These are phyloP conservation scores for Vitis hybrid DNA, from an alignment of 177 flowering plant genomes.

Conservation along the genomic window DNA sequence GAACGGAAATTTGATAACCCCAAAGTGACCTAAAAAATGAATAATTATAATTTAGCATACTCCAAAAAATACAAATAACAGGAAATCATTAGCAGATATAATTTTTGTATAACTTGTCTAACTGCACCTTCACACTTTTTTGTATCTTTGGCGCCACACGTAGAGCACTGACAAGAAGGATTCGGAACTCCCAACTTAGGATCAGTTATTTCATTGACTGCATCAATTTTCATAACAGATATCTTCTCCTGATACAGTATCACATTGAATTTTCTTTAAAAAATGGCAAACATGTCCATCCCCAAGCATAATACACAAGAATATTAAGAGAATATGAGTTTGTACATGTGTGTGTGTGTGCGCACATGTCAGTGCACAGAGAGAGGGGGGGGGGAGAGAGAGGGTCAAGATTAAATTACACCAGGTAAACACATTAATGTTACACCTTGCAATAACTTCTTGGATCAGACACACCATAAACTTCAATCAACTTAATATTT, in stretches of 20 bases:
- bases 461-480: too few species aligned
- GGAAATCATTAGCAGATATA: not conserved
- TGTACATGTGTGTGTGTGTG: too few species aligned
- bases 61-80: not conserved
- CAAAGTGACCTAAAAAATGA: constrained; percentile 74
- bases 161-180: constrained; percentile 44
- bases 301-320: too few species aligned
- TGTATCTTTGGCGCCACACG: constrained; percentile 56
- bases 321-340: too few species aligned
- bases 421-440: too few species aligned
- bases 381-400: too few species aligned
- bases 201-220: constrained; percentile 58
- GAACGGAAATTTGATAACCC: constrained; percentile 55
- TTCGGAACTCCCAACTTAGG: constrained; percentile 85
- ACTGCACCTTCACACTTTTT: constrained; percentile 67
- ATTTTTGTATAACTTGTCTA: not conserved
- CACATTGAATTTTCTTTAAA: not conserved
- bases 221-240: constrained; percentile 40
- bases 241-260: constrained; percentile 48
- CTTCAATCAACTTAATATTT: too few species aligned
- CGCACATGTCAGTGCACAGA: too few species aligned
- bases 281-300: not conserved
- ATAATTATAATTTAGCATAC: not conserved
- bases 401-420: too few species aligned
- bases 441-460: too few species aligned